Evolutionary conservation across 192 early-diverging fungal genomes (phyloP), one percentile per base, ranked within the genome.

Genomic region (Coemansia sp.): DNA sequence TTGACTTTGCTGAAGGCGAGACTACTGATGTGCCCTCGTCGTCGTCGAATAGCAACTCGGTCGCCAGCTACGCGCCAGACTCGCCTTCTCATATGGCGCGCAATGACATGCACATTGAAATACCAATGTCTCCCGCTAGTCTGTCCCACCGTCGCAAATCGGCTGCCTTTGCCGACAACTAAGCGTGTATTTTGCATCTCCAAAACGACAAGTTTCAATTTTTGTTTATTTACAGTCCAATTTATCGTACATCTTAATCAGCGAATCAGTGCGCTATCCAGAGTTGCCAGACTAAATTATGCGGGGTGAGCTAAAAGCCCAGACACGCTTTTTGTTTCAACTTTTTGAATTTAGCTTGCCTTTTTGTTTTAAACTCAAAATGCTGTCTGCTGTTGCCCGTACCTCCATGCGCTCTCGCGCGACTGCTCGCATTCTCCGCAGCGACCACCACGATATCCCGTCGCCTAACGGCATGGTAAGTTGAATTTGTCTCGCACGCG

Each of bases 381-480:
- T 81, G 78, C 60, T 81, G 37, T 72, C 73, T 64, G 65, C 69
- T 26, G 66, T 69, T 51, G 78, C 69, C 26, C 78, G 78, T 31
- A 81, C 78, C 10, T 81, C 78, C 21, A 71, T 81, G 72, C 78
- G 78, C 73, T 23, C 78, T 20, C 72, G 78, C 51, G 72, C 69
- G 20, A 57, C 62, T 25, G 54, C 65, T 20, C 72, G 64, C 40
- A 40, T 81, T 17, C 40, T 72, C 21, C 78, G 78, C 44, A 66
- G 68, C 5, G 78, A 47, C 38, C 62, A 58, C 57, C 67, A 71
- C 68, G 58, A 81, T 55, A 42, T 64, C 53, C 69, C 51, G 19
- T 72, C 72, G 49, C 78, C 78, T 12, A 81, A 75, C 58, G 78
- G 78, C 60, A 68, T 75, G 72, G 78, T 81, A 81, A 47, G 78